phyloP scores from a whole-genome alignment of 176 grass and related monocot genomes.

The Ensete ventricosum region DNA sequence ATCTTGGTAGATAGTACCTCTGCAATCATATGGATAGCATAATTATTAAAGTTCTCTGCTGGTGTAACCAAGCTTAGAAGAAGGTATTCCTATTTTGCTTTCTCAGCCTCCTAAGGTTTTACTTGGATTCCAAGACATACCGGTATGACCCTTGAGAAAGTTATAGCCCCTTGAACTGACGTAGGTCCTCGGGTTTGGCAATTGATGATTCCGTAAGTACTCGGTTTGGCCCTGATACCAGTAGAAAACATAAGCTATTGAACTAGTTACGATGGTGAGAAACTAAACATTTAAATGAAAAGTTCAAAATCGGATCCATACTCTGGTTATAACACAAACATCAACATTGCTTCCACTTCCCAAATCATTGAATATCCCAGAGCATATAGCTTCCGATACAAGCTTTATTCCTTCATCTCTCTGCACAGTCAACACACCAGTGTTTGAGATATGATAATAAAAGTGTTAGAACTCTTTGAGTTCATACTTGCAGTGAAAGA shows the following conservation, averaged over 20 bases:
- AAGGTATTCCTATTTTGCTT: background rate
- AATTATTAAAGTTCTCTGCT: background rate
- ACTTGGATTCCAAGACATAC: constrained; percentile 13
- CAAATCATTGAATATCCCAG: constrained; percentile 91
- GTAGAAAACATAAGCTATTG: constrained; percentile 1
- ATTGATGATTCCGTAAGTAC: constrained; percentile 78
- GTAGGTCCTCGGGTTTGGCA: constrained; percentile 78
- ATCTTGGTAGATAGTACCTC: constrained; percentile 8
- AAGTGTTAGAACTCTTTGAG: background rate
- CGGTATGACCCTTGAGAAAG: constrained; percentile 74
- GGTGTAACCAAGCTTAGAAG: background rate
- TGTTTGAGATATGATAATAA: background rate
- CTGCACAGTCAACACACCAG: constrained; percentile 20
- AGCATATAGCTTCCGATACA: constrained; percentile 54
- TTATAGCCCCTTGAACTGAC: constrained; percentile 69
- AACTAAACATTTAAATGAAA: background rate
- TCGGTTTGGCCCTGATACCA: constrained; percentile 56
- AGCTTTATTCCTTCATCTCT: constrained; percentile 82
- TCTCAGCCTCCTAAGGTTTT: background rate
- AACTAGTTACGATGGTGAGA: background rate
- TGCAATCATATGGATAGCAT: background rate
- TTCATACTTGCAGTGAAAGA: background rate
- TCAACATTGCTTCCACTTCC: constrained; percentile 96
- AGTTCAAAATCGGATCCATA: constrained; percentile 1
- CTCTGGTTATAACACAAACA: constrained; percentile 94